phyloP scores from a whole-genome alignment of 73 alveolate genomes.

The Paramecium sonneborni region DNA sequence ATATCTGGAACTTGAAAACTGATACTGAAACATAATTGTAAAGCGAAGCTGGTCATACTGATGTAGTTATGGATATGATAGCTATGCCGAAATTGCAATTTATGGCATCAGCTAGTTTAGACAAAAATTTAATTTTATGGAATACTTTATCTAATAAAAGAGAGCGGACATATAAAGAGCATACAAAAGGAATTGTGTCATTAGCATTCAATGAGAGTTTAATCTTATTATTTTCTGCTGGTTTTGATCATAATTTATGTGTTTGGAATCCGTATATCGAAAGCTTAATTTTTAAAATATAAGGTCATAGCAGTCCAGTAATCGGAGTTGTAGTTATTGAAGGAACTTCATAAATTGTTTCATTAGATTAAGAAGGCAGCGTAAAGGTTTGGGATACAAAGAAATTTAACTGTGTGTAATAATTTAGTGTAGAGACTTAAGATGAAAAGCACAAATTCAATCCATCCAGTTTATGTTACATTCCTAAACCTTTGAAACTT shows the following conservation, averaged over 20 bases:
- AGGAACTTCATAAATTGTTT: constrained; percentile 75
- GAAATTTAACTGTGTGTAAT: constrained; percentile 78
- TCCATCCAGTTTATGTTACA: constrained; percentile 69
- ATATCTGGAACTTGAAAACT: constrained; percentile 80
- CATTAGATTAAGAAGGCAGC: constrained; percentile 82
- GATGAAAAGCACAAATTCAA: constrained; percentile 77
- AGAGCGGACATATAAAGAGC: constrained; percentile 79
- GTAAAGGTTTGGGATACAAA: constrained; percentile 85
- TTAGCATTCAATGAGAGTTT: constrained; percentile 79
- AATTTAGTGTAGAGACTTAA: constrained; percentile 77
- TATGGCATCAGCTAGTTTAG: constrained; percentile 81
- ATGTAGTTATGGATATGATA: constrained; percentile 81
- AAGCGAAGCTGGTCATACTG: constrained; percentile 78
- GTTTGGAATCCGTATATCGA: constrained; percentile 93
- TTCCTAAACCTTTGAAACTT: constrained; percentile 74
- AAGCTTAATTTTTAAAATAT: constrained; percentile 72
- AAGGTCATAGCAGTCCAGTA: constrained; percentile 80
- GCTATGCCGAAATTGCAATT: constrained; percentile 83
- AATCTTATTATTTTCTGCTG: constrained; percentile 82
- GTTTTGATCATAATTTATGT: constrained; percentile 86
- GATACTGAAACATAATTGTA: constrained; percentile 70
- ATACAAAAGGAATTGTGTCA: constrained; percentile 82
- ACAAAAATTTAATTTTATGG: constrained; percentile 81
- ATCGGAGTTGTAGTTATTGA: constrained; percentile 78
- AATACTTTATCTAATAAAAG: constrained; percentile 77